Evolutionary conservation across 108 stramenopile species (phyloP).

Genomic region (Parmales sp.): DNA sequence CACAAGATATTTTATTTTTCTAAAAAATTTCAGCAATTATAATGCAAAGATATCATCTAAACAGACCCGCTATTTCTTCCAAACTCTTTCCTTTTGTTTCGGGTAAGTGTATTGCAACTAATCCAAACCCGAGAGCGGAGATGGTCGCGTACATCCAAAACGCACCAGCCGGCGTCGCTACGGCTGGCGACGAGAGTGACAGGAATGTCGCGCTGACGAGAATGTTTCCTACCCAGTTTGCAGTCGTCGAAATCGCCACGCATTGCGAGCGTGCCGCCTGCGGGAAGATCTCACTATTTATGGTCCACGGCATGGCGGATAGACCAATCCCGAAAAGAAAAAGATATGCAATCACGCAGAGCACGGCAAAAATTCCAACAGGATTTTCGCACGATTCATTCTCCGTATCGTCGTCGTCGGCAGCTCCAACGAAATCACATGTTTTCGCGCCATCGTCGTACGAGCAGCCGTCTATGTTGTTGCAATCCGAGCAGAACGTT

Average conservation of each 20-base stretch:
- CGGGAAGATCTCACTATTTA: slow-evolving; percentile 75
- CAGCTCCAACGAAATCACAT: background rate
- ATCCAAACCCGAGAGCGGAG: slow-evolving; percentile 42
- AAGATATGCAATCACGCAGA: slow-evolving; percentile 65
- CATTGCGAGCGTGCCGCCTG: slow-evolving; percentile 48
- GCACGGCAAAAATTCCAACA: slow-evolving; percentile 45
- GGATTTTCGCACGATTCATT: slow-evolving; percentile 39
- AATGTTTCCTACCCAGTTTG: slow-evolving; percentile 69
- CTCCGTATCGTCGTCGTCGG: slow-evolving; percentile 3
- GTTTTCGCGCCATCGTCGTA: slow-evolving; percentile 40
- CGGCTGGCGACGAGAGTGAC: slow-evolving; percentile 42
- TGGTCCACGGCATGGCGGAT: slow-evolving; percentile 72
- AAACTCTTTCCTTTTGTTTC: slow-evolving; percentile 71
- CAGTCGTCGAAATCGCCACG: slow-evolving; percentile 47
- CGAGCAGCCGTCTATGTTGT: slow-evolving; percentile 48
- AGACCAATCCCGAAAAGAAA: slow-evolving; percentile 70
- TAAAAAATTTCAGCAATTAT: too few species aligned
- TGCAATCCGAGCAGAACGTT: slow-evolving; percentile 55
- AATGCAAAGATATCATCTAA: too few species aligned
- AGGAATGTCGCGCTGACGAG: slow-evolving; percentile 64
- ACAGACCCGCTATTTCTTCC: slow-evolving; percentile 64
- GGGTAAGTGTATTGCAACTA: slow-evolving; percentile 50
- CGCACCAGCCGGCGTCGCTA: slow-evolving; percentile 53
- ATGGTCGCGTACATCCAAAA: slow-evolving; percentile 62
- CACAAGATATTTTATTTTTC: too few species aligned